These are phyloP conservation scores for Aethionema arabicum DNA, from an alignment of 345 rosid genomes.

Conservation along the genomic window DNA sequence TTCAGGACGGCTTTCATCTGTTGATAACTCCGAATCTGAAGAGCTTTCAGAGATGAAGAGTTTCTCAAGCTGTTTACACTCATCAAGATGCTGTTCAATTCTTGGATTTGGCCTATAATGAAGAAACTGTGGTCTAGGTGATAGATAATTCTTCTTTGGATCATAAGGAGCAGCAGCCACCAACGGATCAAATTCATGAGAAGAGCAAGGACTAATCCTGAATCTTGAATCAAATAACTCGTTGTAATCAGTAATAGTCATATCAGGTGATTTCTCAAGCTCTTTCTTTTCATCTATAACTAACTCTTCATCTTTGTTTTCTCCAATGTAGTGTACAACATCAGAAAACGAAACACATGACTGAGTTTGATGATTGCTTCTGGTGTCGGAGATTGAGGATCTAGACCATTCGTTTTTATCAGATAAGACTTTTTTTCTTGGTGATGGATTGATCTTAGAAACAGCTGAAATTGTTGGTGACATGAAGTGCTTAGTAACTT, in stretches of 20 bases:
- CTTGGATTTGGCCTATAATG: slow-evolving; percentile 63
- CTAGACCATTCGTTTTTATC: slow-evolving; percentile 57
- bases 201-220: slow-evolving; percentile 41
- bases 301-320: slow-evolving; percentile 35
- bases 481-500: slow-evolving; percentile 71
- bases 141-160: slow-evolving; percentile 55
- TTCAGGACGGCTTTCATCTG: slow-evolving; percentile 42
- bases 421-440: slow-evolving; percentile 67
- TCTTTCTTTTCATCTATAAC: slow-evolving; percentile 31
- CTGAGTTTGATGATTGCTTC: slow-evolving; percentile 29
- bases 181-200: slow-evolving; percentile 57
- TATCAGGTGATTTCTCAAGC: slow-evolving; percentile 7
- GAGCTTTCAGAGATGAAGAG: slow-evolving; percentile 48
- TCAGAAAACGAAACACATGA: slow-evolving; percentile 50
- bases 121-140: slow-evolving; percentile 71
- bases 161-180: slow-evolving; percentile 50
- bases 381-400: slow-evolving; percentile 35
- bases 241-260: slow-evolving; percentile 22
- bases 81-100: slow-evolving; percentile 40
- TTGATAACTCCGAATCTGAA: slow-evolving; percentile 51
- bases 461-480: slow-evolving; percentile 86
- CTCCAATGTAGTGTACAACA: slow-evolving; percentile 35
- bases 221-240: slow-evolving; percentile 53
- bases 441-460: slow-evolving; percentile 66
- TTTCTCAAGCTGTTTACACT: slow-evolving; percentile 52